Conservation (phyloP, 169 alveolate species). For the Plasmodium gaboni region DNA sequence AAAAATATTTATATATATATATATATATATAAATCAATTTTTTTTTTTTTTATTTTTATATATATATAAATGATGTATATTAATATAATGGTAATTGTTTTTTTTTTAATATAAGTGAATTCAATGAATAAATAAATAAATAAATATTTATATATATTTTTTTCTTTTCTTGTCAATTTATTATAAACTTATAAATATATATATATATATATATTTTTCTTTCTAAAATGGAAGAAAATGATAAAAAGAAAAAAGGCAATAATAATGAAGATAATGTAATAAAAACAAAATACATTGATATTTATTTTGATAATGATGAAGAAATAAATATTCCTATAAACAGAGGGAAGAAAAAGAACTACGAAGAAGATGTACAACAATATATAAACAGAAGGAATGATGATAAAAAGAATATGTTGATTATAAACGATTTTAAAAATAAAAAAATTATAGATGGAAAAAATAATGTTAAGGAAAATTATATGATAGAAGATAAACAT, state of each 20-base stretch:
- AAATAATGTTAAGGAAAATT: background rate
- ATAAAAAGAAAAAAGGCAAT: constrained; percentile 17
- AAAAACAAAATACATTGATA: constrained; percentile 13
- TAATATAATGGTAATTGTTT: no score
- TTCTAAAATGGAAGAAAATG: constrained; percentile 34
- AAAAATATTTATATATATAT: no score
- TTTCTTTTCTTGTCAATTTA: background rate
- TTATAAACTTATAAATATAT: background rate
- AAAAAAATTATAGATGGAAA: background rate
- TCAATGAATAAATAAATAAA: no score
- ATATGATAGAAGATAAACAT: background rate
- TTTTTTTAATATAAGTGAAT: no score
- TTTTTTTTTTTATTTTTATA: no score
- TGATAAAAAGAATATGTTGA: constrained; percentile 17
- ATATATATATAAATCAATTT: no score
- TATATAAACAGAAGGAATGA: constrained; percentile 4
- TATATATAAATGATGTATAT: no score
- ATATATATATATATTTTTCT: background rate
- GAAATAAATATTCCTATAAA: constrained; percentile 45
- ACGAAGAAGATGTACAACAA: background rate
- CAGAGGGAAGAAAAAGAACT: background rate
- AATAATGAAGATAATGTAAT: background rate
- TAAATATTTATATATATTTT: background rate
- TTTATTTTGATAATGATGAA: constrained; percentile 24
- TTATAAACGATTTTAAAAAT: constrained; percentile 5